Percentiles rank a stretch among this genome's conserved stretches.
phyloP scores from a whole-genome alignment of 352 stramenopile genomes.

The Pythium coloratum region DNA sequence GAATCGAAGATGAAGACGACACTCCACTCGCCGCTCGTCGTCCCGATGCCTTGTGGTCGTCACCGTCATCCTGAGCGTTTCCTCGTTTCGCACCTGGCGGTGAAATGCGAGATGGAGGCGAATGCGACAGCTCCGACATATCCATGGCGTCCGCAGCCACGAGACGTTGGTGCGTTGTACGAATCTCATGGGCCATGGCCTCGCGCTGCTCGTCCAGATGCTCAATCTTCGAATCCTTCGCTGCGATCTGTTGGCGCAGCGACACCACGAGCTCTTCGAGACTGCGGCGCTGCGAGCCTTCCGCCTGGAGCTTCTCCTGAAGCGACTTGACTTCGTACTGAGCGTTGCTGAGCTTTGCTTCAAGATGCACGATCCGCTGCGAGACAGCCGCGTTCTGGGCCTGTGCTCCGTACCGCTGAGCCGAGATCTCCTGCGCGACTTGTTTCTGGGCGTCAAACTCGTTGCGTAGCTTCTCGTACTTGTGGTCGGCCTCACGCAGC shows the following conservation, averaged over 20 bases:
- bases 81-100: background rate
- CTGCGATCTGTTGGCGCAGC: conserved; percentile 65
- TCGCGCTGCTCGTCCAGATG: conserved; percentile 76
- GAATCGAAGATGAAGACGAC: conserved; percentile 47
- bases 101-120: conserved; percentile 21
- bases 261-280: conserved; percentile 66
- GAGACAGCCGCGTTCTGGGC: conserved; percentile 72
- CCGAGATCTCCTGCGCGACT: conserved; percentile 76
- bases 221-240: conserved; percentile 56
- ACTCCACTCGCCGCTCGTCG: conserved; percentile 1
- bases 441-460: conserved; percentile 69
- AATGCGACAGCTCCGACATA: conserved; percentile 58
- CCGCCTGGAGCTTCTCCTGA: conserved; percentile 54
- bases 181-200: conserved; percentile 74
- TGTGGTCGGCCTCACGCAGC: conserved; percentile 30
- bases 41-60: background rate
- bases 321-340: conserved; percentile 68
- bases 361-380: conserved; percentile 75
- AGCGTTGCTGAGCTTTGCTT: conserved; percentile 71
- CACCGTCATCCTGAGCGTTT: conserved; percentile 5
- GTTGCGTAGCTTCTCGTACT: conserved; percentile 26
- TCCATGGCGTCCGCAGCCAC: conserved; percentile 53
- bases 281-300: conserved; percentile 53
- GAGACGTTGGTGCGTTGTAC: conserved; percentile 54
- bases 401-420: conserved; percentile 71